Evolutionary conservation across 176 grass and related monocot genomes (phyloP).

Genomic region (Bonia amplexicaulis): DNA sequence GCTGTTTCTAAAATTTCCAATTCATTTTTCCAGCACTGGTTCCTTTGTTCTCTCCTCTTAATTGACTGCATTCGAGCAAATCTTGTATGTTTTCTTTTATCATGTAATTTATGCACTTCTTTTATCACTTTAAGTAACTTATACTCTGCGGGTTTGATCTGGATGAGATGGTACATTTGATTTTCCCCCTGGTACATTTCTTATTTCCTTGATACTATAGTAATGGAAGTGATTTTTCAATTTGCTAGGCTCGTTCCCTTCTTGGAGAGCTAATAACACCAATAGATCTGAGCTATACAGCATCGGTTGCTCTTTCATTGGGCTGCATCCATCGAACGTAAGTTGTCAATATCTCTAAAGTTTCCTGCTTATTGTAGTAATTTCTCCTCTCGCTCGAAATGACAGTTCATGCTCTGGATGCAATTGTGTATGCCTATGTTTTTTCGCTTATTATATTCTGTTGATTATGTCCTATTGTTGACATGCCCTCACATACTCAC

Average conservation of each 20-base stretch:
- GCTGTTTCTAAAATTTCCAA: neutral
- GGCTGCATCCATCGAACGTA: slow-evolving; percentile 92
- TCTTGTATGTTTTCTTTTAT: neutral
- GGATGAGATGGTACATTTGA: neutral
- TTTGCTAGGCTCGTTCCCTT: slow-evolving; percentile 76
- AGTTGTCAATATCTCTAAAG: neutral
- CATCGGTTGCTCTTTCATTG: slow-evolving; percentile 76
- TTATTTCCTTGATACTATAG: slow-evolving; percentile 3
- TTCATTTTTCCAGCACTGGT: neutral
- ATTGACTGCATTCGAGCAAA: neutral
- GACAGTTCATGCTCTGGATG: slow-evolving; percentile 3
- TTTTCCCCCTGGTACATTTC: neutral
- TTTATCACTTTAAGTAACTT: neutral
- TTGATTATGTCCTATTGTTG: neutral
- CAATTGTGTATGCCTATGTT: neutral
- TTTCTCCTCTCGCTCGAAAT: neutral
- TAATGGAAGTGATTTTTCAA: slow-evolving; percentile 18
- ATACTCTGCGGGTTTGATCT: neutral
- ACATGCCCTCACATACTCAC: neutral
- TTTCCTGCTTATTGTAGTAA: slow-evolving; percentile 5
- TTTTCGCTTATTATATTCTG: neutral
- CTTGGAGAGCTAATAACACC: slow-evolving; percentile 75
- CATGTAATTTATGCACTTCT: neutral
- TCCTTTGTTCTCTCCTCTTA: neutral
- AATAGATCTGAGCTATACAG: slow-evolving; percentile 67